Base-by-base conservation (phyloP, 2,329 filamentous ascomycete genomes). In the Periconia macrospinosa region DNA sequence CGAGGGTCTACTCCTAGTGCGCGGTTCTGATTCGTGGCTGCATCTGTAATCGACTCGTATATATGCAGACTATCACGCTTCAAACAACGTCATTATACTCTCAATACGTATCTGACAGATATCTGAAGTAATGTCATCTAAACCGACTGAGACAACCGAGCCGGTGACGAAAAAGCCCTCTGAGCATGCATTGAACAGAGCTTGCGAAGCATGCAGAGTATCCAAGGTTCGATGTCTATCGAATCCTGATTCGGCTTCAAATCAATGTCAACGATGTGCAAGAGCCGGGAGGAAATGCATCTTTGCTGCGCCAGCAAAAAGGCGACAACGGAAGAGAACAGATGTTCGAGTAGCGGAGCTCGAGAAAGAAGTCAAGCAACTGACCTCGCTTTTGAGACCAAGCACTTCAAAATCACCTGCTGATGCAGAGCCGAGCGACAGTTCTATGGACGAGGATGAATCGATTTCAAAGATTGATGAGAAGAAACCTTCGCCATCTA, bases 301-400 rank as follows among this genome's bases (percentile, higher is more conserved):
- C n/a, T 73, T 73, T 56, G 68, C 69, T 15, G 58, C 70, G 1
- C 70, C 71, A n/a, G 66, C 64, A 43, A 73, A 73, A 58, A 59
- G 71, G 35, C 56, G 69, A 13, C 71, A 73, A 47, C 60, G 70
- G 6, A 73, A 73, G 40, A 64, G 70, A 43, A 73, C 71, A 45
- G 71, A 73, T 52, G 68, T 72, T 10, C 59, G 71, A 17, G 70
- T 73, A 6, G 69, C 71, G 27, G 71, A 73, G 41, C 53, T 73
- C 7, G 71, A 73, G 55, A 70, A 60, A 52, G 70, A 73, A 48
- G 66, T 73, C 43, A 69, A 64, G 53, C 66, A 70, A 47, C 68
- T 73, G 67, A 69, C 67, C 33, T 64, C 62, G 27, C 58, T 73
- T 6, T 49, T 73, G 19, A 66, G 62, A 40, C 50, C 63, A 8